Evolutionary conservation across 2,329 filamentous ascomycete genomes (phyloP).

Genomic region (Ceratocystis eucalypticola): DNA sequence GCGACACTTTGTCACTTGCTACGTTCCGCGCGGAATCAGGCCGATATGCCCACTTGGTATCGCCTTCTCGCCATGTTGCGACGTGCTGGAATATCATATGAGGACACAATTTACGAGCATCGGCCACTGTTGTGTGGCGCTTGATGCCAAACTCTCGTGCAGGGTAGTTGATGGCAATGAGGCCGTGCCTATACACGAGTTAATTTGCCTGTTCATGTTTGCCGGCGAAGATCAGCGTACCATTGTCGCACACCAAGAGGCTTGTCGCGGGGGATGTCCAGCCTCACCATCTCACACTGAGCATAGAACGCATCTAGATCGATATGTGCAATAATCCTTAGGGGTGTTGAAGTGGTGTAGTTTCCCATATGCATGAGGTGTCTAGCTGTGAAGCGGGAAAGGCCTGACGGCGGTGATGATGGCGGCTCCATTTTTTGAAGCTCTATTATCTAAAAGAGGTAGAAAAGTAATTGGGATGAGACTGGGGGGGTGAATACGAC

Average conservation of each 20-base stretch:
- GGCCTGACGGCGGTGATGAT: conserved; percentile 22
- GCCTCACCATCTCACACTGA: conserved; percentile 85
- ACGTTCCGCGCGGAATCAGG: conserved; percentile 69
- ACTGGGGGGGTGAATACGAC: too few species aligned
- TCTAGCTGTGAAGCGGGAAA: conserved; percentile 71
- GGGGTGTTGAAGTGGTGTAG: conserved; percentile 57
- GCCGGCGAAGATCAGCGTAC: conserved; percentile 30
- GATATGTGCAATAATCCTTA: conserved; percentile 79
- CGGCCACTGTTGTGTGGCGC: conserved; percentile 62
- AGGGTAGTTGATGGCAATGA: conserved; percentile 95
- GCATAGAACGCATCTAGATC: conserved; percentile 97
- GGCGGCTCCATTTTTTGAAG: not conserved
- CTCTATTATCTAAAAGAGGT: too few species aligned
- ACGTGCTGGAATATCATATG: conserved; percentile 80
- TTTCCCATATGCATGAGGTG: conserved; percentile 64
- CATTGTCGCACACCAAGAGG: conserved; percentile 92
- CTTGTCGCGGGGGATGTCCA: conserved; percentile 57
- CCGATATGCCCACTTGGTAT: conserved; percentile 82
- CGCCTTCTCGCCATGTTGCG: conserved; percentile 85
- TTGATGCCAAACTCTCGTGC: conserved; percentile 68
- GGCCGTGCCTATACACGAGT: conserved; percentile 50
- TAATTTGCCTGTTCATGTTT: conserved; percentile 12
- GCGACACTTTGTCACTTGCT: conserved; percentile 77
- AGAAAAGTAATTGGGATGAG: too few species aligned
- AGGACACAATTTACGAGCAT: conserved; percentile 79